A percentile compares a stretch with the other conserved stretches of the same genome.
Evolutionary conservation across 495 filamentous ascomycete genomes (phyloP).

Genomic region (Apiosordaria backusii): DNA sequence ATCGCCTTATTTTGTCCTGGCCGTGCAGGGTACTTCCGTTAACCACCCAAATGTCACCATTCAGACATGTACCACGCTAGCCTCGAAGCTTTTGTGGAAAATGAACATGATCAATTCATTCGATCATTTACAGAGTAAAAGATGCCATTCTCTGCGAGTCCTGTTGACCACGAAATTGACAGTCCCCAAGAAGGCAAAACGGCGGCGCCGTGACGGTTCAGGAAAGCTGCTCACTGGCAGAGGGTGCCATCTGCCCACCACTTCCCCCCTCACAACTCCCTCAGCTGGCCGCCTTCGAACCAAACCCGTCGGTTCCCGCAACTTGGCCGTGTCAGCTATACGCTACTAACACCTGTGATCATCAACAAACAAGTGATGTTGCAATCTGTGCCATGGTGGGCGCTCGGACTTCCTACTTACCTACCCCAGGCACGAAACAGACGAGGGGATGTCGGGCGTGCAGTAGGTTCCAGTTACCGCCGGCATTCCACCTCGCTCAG

Average conservation of each 20-base stretch:
- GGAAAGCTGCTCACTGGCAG: not conserved
- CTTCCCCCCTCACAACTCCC: not conserved
- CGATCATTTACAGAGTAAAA: too few relatives aligned
- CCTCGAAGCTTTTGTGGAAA: not conserved
- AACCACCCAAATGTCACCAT: not conserved
- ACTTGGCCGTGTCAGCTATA: not conserved
- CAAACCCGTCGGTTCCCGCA: not conserved
- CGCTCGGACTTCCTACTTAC: not conserved
- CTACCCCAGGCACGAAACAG: constrained; percentile 10
- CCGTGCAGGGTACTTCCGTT: not conserved
- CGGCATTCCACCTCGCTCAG: constrained; percentile 2
- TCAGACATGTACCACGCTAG: not conserved
- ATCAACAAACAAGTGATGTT: not conserved
- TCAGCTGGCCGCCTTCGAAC: not conserved
- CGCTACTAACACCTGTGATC: not conserved
- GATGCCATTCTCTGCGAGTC: too few relatives aligned
- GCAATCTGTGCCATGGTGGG: not conserved
- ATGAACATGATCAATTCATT: too few relatives aligned
- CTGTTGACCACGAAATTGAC: too few relatives aligned
- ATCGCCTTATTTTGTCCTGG: not conserved
- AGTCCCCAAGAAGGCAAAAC: too few relatives aligned
- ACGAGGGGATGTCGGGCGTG: not conserved
- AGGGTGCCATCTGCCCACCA: not conserved
- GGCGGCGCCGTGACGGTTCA: constrained; percentile 4
- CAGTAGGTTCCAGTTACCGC: constrained; percentile 1